phyloP scores from a whole-genome alignment of 768 basidiomycete genomes.

The Galerina marginata region DNA sequence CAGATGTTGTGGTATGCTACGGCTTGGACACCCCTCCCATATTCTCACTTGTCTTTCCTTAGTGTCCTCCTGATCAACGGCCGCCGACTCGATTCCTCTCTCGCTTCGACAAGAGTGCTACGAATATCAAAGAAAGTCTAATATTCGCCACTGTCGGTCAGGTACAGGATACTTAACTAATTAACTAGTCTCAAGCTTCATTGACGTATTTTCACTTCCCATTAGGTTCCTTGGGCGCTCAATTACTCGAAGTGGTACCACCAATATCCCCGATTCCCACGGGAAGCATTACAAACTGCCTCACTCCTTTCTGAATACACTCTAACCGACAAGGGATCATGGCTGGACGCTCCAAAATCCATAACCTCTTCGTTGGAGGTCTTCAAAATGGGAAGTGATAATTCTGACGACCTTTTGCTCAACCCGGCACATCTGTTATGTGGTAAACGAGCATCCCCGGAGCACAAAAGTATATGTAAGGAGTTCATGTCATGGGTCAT shows the following conservation, averaged over 20 bases:
- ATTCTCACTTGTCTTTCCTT: neutral
- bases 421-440: constrained; percentile 54
- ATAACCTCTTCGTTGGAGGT: constrained; percentile 39
- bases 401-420: constrained; percentile 45
- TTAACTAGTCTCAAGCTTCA: neutral
- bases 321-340: constrained; percentile 55
- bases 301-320: constrained; percentile 56
- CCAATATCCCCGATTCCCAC: constrained; percentile 58
- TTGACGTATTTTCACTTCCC: neutral
- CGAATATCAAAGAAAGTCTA: constrained; percentile 60
- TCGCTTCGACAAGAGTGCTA: constrained; percentile 63
- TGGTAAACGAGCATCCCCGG: constrained; percentile 31
- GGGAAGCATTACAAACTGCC: constrained; percentile 53
- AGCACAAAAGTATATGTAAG: constrained; percentile 34
- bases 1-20: constrained; percentile 40
- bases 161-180: constrained; percentile 26
- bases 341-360: constrained; percentile 44
- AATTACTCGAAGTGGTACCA: constrained; percentile 64
- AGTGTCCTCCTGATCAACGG: constrained; percentile 36
- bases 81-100: constrained; percentile 55
- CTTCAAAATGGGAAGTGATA: constrained; percentile 48
- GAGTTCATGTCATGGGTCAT: constrained; percentile 53
- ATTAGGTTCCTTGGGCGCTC: constrained; percentile 58
- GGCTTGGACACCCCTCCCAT: neutral
- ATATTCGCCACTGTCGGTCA: constrained; percentile 57